Evolutionary conservation across 2,329 filamentous ascomycete species (phyloP).

Genomic region (Penicillium fuscoglaucum): DNA sequence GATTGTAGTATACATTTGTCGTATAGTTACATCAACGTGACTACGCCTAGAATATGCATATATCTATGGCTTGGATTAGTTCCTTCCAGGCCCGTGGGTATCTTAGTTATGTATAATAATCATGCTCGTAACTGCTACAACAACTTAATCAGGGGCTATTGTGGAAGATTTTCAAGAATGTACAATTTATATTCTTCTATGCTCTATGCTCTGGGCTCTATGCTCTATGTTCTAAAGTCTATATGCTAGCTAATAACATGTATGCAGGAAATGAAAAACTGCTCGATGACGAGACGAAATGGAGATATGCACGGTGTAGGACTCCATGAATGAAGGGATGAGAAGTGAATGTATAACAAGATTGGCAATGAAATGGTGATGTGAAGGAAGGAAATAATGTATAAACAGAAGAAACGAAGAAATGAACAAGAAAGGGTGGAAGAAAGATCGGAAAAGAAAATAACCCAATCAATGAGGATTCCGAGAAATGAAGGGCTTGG

Average conservation of each 20-base stretch:
- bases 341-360: neutral
- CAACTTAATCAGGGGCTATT: neutral
- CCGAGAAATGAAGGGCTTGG: neutral
- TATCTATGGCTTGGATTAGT: neutral
- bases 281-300: neutral
- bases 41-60: neutral
- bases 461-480: neutral
- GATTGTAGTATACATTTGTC: neutral
- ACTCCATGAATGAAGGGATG: neutral
- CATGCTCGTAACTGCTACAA: neutral
- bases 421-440: neutral
- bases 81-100: neutral
- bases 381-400: neutral
- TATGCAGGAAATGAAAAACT: neutral
- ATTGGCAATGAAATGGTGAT: neutral
- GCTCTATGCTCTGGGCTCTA: neutral
- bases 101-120: too few relatives aligned
- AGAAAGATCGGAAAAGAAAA: too few relatives aligned
- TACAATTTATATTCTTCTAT: neutral
- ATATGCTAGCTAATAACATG: neutral
- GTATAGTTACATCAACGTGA: neutral
- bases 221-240: neutral
- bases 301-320: neutral
- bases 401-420: neutral
- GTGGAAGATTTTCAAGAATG: neutral